Conservation (phyloP, 257 asterid species). For the Solanum virginianum region DNA sequence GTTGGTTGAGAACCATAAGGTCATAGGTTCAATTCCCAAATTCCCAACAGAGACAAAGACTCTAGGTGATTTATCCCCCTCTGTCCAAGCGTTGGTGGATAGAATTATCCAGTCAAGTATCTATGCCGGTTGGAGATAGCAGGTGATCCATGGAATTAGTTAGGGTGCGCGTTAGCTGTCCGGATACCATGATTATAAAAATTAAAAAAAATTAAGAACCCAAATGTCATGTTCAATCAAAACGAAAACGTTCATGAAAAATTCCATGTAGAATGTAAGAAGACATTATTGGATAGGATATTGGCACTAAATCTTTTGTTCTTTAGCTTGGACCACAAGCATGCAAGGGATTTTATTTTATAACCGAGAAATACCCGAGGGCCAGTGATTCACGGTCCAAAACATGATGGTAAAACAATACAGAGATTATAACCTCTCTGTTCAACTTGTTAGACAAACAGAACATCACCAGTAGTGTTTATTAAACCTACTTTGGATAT, state of each 20-base stretch:
- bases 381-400: not conserved
- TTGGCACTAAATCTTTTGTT: not conserved
- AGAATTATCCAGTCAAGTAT: not conserved
- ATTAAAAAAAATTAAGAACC: not conserved
- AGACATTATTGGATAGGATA: not conserved
- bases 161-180: not conserved
- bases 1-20: not conserved
- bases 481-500: slow-evolving; percentile 70
- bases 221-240: not conserved
- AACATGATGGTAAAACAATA: not conserved
- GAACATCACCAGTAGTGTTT: slow-evolving; percentile 2
- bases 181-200: not conserved
- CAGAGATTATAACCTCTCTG: not conserved
- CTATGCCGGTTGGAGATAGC: not conserved
- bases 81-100: not conserved
- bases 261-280: not conserved
- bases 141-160: not conserved
- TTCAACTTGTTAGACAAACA: not conserved
- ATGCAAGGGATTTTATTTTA: not conserved
- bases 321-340: not conserved
- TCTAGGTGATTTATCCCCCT: not conserved
- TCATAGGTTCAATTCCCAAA: not conserved
- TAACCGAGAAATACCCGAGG: not conserved
- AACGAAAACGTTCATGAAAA: not conserved
- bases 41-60: not conserved